phyloP scores from a whole-genome alignment of 352 stramenopile species.

The Phytophthora capsici region DNA sequence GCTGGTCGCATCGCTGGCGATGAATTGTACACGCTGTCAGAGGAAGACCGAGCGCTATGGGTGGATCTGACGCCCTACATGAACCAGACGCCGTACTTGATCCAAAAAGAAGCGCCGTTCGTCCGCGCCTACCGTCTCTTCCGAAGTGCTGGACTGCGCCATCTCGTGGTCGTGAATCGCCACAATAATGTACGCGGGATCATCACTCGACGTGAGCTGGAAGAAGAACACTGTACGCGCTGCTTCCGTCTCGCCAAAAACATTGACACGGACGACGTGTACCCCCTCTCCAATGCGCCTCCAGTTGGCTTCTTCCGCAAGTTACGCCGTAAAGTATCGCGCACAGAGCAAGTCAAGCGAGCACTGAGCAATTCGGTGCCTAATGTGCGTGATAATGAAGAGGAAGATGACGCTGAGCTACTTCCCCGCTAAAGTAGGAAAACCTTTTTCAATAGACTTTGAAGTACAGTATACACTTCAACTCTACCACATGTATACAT shows the following conservation, averaged over 20 bases:
- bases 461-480: no score
- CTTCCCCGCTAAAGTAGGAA: conserved; percentile 25
- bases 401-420: conserved; percentile 21
- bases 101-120: conserved; percentile 96
- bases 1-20: conserved; percentile 40
- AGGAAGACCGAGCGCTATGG: conserved; percentile 91
- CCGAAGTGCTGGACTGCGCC: conserved; percentile 95
- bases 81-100: conserved; percentile 96
- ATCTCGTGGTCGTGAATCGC: conserved; percentile 94
- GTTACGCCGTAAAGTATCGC: conserved; percentile 66
- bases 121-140: conserved; percentile 97
- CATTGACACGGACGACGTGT: conserved; percentile 73
- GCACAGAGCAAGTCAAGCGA: conserved; percentile 80
- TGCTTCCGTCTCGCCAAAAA: conserved; percentile 83
- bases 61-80: conserved; percentile 97
- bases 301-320: conserved; percentile 70
- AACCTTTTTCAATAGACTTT: not conserved
- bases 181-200: conserved; percentile 93
- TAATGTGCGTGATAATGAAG: conserved; percentile 17
- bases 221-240: conserved; percentile 82
- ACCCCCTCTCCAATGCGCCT: conserved; percentile 60
- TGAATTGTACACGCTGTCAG: conserved; percentile 61
- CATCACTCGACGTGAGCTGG: conserved; percentile 84
- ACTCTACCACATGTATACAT: not conserved
- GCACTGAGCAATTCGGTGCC: conserved; percentile 54